A percentile compares a stretch with the other conserved stretches of the same genome.
These are phyloP conservation scores for Malassezia vespertilionis DNA, from an alignment of 1,284 basidiomycete species.

Conservation along the genomic window DNA sequence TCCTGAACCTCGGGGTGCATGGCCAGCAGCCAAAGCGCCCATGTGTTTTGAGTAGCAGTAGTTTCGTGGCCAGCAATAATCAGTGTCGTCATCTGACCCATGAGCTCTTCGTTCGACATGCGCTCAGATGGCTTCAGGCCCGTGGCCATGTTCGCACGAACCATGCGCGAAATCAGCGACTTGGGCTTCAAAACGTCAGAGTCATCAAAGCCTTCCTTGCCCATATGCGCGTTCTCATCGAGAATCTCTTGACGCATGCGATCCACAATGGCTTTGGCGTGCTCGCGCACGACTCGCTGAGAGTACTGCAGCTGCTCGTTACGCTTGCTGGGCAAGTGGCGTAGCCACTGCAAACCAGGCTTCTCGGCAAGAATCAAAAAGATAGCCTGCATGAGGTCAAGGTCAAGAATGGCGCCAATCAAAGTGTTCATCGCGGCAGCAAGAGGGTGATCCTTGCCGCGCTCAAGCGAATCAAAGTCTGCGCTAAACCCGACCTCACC, in stretches of 20 bases:
- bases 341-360: conserved; percentile 30
- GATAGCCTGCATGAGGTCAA: conserved; percentile 10
- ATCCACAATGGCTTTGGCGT: conserved; percentile 25
- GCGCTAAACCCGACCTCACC: conserved; percentile 40
- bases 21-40: conserved; percentile 63
- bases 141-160: conserved; percentile 41
- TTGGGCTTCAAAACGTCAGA: conserved; percentile 3
- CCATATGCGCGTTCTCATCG: conserved; percentile 21
- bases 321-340: conserved; percentile 28
- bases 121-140: conserved; percentile 50
- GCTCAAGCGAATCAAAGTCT: conserved; percentile 27
- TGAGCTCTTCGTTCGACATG: conserved; percentile 59
- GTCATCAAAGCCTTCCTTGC: conserved; percentile 22
- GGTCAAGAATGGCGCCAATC: conserved; percentile 14
- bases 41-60: conserved; percentile 64
- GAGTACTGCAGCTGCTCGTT: conserved; percentile 19
- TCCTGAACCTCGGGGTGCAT: conserved; percentile 56
- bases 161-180: conserved; percentile 24
- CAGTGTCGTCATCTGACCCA: conserved; percentile 67
- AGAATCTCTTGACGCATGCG: conserved; percentile 26
- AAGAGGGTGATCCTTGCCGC: conserved; percentile 19
- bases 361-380: conserved; percentile 21
- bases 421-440: conserved; percentile 12
- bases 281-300: conserved; percentile 21
- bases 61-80: conserved; percentile 74